Evolutionary conservation across 2,329 filamentous ascomycete genomes (phyloP).

Genomic region (Penicillium fuscoglaucum): DNA sequence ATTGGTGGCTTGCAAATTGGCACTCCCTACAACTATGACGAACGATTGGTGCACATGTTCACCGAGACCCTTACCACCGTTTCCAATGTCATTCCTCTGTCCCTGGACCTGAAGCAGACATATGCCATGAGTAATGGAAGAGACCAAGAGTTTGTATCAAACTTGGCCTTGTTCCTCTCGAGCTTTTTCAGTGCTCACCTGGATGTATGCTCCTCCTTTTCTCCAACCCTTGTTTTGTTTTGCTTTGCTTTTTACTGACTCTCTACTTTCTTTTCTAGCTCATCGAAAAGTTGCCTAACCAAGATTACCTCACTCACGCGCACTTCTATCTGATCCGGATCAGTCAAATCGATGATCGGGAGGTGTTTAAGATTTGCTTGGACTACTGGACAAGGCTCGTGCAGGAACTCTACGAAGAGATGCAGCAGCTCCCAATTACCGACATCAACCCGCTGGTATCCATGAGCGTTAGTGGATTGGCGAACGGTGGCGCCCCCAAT

Average conservation of each 20-base stretch:
- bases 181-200: slow-evolving; percentile 97
- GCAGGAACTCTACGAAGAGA: slow-evolving; percentile 97
- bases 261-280: slow-evolving; percentile 53
- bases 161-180: slow-evolving; percentile 90
- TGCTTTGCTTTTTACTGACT: slow-evolving; percentile 16
- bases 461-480: slow-evolving; percentile 68
- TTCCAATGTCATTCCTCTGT: slow-evolving; percentile 86
- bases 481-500: slow-evolving; percentile 81
- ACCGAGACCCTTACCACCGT: slow-evolving; percentile 93
- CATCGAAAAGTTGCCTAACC: slow-evolving; percentile 93
- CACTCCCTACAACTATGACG: slow-evolving; percentile 76
- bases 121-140: slow-evolving; percentile 88
- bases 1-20: slow-evolving; percentile 91
- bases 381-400: slow-evolving; percentile 99
- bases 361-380: slow-evolving; percentile 98
- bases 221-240: neutral
- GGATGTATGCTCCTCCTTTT: slow-evolving; percentile 56
- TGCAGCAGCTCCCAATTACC: slow-evolving; percentile 92
- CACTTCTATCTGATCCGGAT: slow-evolving; percentile 98
- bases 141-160: slow-evolving; percentile 97
- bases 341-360: slow-evolving; percentile 96
- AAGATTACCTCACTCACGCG: slow-evolving; percentile 89
- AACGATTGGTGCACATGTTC: slow-evolving; percentile 97
- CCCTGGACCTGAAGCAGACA: slow-evolving; percentile 84
- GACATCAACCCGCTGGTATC: slow-evolving; percentile 87